Evolutionary conservation across 1,284 basidiomycete genomes (phyloP), one percentile per base, ranked within the genome.

Genomic region (Fomitopsis betulina): DNA sequence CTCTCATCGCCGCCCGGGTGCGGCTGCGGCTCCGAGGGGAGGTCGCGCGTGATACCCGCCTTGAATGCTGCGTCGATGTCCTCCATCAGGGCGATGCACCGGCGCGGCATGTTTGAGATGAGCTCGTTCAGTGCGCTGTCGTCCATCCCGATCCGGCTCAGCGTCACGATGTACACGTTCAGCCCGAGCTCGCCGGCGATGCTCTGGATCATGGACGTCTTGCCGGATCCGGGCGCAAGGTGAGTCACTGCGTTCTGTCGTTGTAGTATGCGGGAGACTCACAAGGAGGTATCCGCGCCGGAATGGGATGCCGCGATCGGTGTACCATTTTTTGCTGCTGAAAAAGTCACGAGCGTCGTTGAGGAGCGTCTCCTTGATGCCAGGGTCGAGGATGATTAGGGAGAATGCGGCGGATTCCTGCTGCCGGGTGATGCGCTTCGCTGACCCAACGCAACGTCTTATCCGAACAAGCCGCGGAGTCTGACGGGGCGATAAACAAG

Each of bases 21-120:
- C 5, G 13, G 17, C 8, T 47, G 45, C n/a, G n/a, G n/a, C 12
- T 4, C 40, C 80, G 6, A 77, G 67, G 62, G 45, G 27, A 47
- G 45, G 12, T 47, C 45, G 3, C 45, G 45, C 45, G 15, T 27
- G 5, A 54, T 25, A 9, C 32, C 37, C 25, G 77, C 77, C 55
- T 80, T 79, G 70, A 90, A 87, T 0, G 87, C 87, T 3, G 85
- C 88, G 62, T 91, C 89, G 58, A 91, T 86, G 66, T 91, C 91
- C 71, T 93, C 91, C 80, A 93, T 88, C 23, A 93, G 74, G 0
- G 87, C 84, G 58, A 93, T 86, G 62, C 85, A 88, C 62, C 81
- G 77, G 54, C 83, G 78, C 45, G 91, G 89, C 2, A 93, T 78
- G 6, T 80, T 76, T 7, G 81, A 78, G 59, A 91, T 83, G 37